Percentiles rank a stretch among this genome's conserved stretches.
phyloP scores from a whole-genome alignment of 2,329 filamentous ascomycete species.

The Venturia effusa region DNA sequence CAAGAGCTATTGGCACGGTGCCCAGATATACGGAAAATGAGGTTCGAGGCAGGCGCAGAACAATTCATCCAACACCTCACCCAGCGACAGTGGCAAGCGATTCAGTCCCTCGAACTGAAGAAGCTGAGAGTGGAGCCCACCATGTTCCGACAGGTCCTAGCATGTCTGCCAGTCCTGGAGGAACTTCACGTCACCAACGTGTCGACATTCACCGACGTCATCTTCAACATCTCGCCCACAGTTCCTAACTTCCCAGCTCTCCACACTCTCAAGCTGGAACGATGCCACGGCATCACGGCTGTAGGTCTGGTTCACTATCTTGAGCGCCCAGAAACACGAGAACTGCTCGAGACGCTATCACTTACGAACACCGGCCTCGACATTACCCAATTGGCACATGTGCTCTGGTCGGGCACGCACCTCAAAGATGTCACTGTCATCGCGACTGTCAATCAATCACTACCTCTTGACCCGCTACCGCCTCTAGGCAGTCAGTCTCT shows the following conservation, averaged over 20 bases:
- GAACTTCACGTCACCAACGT: slow-evolving; percentile 67
- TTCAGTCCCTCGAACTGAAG: slow-evolving; percentile 64
- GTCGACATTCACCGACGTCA: slow-evolving; percentile 60
- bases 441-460: slow-evolving; percentile 44
- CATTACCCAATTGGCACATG: slow-evolving; percentile 47
- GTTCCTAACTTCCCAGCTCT: slow-evolving; percentile 66
- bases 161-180: slow-evolving; percentile 53
- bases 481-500: slow-evolving; percentile 60
- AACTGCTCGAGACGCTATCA: slow-evolving; percentile 55
- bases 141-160: slow-evolving; percentile 60
- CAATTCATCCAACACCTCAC: slow-evolving; percentile 61
- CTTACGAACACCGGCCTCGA: slow-evolving; percentile 63
- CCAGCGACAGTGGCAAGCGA: slow-evolving; percentile 54
- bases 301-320: slow-evolving; percentile 62
- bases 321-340: slow-evolving; percentile 46
- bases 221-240: slow-evolving; percentile 57
- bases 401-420: slow-evolving; percentile 47
- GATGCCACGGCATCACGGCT: slow-evolving; percentile 60
- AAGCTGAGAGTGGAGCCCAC: slow-evolving; percentile 58
- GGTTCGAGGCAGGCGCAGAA: slow-evolving; percentile 69
- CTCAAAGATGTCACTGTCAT: slow-evolving; percentile 49
- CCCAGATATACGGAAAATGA: slow-evolving; percentile 79
- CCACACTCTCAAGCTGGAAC: slow-evolving; percentile 60
- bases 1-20: slow-evolving; percentile 79
- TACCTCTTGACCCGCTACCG: slow-evolving; percentile 47